Evolutionary conservation across 202 grass and related monocot genomes (phyloP).

Genomic region (Setaria viridis): DNA sequence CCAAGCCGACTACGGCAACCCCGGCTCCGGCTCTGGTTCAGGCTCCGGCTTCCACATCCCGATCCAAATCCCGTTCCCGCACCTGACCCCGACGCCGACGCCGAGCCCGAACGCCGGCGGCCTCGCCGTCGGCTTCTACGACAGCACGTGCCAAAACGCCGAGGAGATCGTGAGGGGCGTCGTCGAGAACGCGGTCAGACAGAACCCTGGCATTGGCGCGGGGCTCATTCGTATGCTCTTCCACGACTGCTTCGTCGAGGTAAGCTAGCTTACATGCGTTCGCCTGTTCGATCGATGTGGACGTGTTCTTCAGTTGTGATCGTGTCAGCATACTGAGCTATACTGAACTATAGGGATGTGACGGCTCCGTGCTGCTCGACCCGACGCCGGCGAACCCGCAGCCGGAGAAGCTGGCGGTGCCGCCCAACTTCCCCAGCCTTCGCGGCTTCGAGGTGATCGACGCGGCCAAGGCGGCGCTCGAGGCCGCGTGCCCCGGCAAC

Average conservation of each 20-base stretch:
- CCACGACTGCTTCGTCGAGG: conserved; percentile 90
- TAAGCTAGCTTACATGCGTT: background rate
- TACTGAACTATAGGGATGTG: conserved; percentile 48
- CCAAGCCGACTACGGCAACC: background rate
- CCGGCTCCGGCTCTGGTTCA: background rate
- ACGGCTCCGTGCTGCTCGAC: conserved; percentile 65
- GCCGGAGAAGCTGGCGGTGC: conserved; percentile 46
- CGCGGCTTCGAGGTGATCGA: conserved; percentile 44
- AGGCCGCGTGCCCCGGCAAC: background rate
- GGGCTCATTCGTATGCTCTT: conserved; percentile 68
- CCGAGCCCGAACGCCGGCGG: background rate
- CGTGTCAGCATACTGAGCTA: too few species aligned
- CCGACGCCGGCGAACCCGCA: conserved; percentile 31
- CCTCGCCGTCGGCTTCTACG: conserved; percentile 4
- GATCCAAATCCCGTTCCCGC: background rate
- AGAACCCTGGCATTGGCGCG: conserved; percentile 19
- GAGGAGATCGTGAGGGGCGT: conserved; percentile 6
- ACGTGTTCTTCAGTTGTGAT: too few species aligned
- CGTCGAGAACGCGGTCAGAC: background rate
- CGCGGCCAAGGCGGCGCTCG: background rate
- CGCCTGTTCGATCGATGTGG: too few species aligned
- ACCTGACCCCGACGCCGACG: background rate
- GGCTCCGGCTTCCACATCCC: background rate
- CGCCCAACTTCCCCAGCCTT: conserved; percentile 52
- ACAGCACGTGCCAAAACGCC: background rate